A percentile compares a stretch with the other conserved stretches of the same genome.
Conservation (phyloP, 352 stramenopile species). For the Globisporangium okanoganense region DNA sequence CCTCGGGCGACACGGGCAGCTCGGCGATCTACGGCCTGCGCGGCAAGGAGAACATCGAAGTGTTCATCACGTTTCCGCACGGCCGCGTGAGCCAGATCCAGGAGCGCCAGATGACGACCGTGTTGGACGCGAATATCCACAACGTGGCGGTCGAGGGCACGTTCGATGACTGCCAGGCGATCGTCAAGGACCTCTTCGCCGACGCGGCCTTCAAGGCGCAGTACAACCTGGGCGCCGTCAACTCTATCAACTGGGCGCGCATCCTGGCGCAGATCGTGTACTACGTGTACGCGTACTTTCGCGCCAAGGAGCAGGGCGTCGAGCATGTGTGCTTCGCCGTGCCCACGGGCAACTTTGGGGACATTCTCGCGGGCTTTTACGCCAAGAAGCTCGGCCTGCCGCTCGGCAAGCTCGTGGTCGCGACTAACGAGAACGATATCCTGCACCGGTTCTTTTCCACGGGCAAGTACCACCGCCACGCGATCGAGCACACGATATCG, state of each 20-base stretch:
- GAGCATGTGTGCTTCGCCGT: slow-evolving; percentile 93
- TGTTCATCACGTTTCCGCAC: slow-evolving; percentile 98
- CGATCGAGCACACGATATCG: slow-evolving; percentile 93
- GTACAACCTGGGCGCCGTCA: slow-evolving; percentile 96
- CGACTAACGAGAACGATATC: slow-evolving; percentile 99
- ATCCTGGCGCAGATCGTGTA: slow-evolving; percentile 99
- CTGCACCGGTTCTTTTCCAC: slow-evolving; percentile 97
- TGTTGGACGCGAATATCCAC: slow-evolving; percentile 98
- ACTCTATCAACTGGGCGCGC: slow-evolving; percentile 99
- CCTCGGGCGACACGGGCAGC: slow-evolving; percentile 97
- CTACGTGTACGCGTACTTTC: slow-evolving; percentile 98
- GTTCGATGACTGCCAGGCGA: slow-evolving; percentile 99
- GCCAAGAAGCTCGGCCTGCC: slow-evolving; percentile 91
- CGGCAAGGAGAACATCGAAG: slow-evolving; percentile 97
- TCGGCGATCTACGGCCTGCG: slow-evolving; percentile 98
- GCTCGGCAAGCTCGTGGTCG: slow-evolving; percentile 95
- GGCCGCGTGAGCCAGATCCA: slow-evolving; percentile 96
- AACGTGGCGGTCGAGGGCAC: slow-evolving; percentile 94
- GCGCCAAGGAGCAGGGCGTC: slow-evolving; percentile 63
- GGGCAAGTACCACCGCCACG: slow-evolving; percentile 94
- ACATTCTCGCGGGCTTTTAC: slow-evolving; percentile 98
- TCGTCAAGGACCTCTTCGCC: slow-evolving; percentile 98
- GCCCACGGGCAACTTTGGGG: slow-evolving; percentile 99
- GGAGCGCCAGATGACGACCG: slow-evolving; percentile 98
- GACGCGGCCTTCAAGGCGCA: slow-evolving; percentile 91